Conservation (phyloP, 2,329 filamentous ascomycete species). For the Aureobasidium vineae region DNA sequence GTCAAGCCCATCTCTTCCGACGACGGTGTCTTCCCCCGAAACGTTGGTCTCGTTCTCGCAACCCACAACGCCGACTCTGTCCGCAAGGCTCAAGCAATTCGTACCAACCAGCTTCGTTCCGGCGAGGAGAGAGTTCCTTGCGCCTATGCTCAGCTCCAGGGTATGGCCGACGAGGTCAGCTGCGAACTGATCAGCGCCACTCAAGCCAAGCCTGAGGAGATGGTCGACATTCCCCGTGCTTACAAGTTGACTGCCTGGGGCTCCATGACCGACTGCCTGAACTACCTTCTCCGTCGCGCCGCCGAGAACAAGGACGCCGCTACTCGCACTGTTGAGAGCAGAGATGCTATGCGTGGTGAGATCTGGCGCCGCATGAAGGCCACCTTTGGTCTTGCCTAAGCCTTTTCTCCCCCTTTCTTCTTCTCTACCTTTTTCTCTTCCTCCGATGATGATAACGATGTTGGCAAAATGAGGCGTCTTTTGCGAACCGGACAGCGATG, state of each 20-base stretch:
- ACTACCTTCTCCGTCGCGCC: constrained; percentile 63
- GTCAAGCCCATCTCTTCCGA: constrained; percentile 46
- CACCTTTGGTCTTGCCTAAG: constrained; percentile 24
- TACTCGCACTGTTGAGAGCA: constrained; percentile 53
- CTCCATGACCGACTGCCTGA: constrained; percentile 69
- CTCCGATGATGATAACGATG: constrained; percentile 3
- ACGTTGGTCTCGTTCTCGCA: constrained; percentile 66
- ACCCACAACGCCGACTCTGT: constrained; percentile 80
- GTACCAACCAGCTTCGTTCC: constrained; percentile 46
- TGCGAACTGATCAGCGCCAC: constrained; percentile 53
- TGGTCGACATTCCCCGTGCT: constrained; percentile 46
- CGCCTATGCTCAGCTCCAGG: constrained; percentile 77
- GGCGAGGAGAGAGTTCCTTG: constrained; percentile 49
- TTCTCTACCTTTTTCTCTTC: not conserved
- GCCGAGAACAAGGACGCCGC: constrained; percentile 63
- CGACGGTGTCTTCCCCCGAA: constrained; percentile 40
- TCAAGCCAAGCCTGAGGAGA: constrained; percentile 39
- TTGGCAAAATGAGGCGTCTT: not conserved
- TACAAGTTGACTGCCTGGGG: constrained; percentile 61
- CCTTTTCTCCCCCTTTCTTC: not conserved
- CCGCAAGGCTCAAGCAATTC: constrained; percentile 50
- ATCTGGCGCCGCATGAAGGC: constrained; percentile 43
- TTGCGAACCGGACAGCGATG: not conserved
- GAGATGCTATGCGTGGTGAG: constrained; percentile 53
- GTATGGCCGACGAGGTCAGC: constrained; percentile 93